These are phyloP conservation scores for Phytophthora quininea DNA, from an alignment of 352 stramenopile species.

Conservation along the genomic window DNA sequence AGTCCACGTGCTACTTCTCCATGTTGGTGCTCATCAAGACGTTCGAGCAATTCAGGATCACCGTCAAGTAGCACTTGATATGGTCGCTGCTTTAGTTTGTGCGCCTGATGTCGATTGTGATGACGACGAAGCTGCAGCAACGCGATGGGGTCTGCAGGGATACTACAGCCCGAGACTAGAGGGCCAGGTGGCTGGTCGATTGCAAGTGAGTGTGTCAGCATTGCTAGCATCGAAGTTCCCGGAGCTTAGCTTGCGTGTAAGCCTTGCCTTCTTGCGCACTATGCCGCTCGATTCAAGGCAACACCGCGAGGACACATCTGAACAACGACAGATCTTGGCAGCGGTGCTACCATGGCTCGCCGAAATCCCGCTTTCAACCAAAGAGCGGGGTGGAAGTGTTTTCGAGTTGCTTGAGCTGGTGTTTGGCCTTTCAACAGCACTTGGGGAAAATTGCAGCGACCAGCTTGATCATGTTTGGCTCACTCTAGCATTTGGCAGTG, in stretches of 20 bases:
- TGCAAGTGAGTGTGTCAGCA: constrained; percentile 34
- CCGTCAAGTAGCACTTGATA: constrained; percentile 34
- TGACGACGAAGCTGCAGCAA: constrained; percentile 27
- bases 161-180: constrained; percentile 33
- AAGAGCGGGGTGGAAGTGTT: constrained; percentile 9
- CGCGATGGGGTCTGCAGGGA: constrained; percentile 31
- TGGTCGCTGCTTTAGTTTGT: constrained; percentile 27
- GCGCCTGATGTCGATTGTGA: constrained; percentile 8
- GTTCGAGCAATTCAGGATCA: constrained; percentile 41
- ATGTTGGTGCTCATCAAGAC: constrained; percentile 45
- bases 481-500: constrained; percentile 50
- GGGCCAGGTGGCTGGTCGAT: constrained; percentile 13
- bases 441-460: constrained; percentile 43
- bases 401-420: constrained; percentile 47
- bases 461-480: constrained; percentile 76
- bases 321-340: constrained; percentile 59
- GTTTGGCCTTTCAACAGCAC: constrained; percentile 57
- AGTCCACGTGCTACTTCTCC: constrained; percentile 51
- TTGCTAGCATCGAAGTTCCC: constrained; percentile 42
- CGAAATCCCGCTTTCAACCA: constrained; percentile 34
- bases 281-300: constrained; percentile 28
- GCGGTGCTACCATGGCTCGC: constrained; percentile 63
- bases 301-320: constrained; percentile 37
- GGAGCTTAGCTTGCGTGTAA: constrained; percentile 37
- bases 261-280: constrained; percentile 47